phyloP scores from a whole-genome alignment of 2,329 filamentous ascomycete genomes.

The Clonostachys byssicola region DNA sequence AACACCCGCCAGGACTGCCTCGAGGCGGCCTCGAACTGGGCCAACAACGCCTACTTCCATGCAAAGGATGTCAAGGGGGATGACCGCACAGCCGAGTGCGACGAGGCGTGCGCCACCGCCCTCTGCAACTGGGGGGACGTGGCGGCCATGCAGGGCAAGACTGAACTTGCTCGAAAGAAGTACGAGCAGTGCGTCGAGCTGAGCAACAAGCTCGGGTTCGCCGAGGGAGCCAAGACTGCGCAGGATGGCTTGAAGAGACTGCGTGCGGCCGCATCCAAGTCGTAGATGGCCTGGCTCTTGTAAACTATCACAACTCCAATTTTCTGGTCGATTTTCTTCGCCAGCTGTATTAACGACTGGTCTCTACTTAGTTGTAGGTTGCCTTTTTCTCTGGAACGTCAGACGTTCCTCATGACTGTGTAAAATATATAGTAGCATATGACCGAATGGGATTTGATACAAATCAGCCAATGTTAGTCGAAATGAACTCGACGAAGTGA shows the following conservation, averaged over 20 bases:
- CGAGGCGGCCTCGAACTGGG: constrained; percentile 72
- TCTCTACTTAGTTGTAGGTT: too few species aligned
- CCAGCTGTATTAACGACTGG: too few species aligned
- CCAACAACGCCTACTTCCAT: constrained; percentile 68
- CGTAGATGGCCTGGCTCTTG: not conserved
- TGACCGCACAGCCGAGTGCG: constrained; percentile 72
- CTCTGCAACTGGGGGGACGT: constrained; percentile 87
- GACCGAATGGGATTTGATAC: too few species aligned
- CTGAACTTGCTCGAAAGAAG: constrained; percentile 58
- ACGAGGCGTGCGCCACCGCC: constrained; percentile 76
- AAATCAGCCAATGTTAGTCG: too few species aligned
- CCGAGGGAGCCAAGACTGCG: constrained; percentile 46
- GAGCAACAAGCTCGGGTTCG: constrained; percentile 48
- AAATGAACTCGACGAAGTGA: too few species aligned
- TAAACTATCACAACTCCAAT: too few species aligned
- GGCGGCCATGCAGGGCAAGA: constrained; percentile 67
- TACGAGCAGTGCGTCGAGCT: constrained; percentile 67
- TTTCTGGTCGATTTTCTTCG: too few species aligned
- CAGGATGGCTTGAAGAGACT: constrained; percentile 40
- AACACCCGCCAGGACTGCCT: constrained; percentile 57
- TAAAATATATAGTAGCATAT: too few species aligned
- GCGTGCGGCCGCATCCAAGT: not conserved
- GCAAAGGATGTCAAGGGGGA: constrained; percentile 62
- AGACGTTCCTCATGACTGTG: too few species aligned
- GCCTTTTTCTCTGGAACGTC: too few species aligned